These are phyloP conservation scores for Rubia yunnanensis DNA, from an alignment of 257 asterid species.

Conservation along the genomic window DNA sequence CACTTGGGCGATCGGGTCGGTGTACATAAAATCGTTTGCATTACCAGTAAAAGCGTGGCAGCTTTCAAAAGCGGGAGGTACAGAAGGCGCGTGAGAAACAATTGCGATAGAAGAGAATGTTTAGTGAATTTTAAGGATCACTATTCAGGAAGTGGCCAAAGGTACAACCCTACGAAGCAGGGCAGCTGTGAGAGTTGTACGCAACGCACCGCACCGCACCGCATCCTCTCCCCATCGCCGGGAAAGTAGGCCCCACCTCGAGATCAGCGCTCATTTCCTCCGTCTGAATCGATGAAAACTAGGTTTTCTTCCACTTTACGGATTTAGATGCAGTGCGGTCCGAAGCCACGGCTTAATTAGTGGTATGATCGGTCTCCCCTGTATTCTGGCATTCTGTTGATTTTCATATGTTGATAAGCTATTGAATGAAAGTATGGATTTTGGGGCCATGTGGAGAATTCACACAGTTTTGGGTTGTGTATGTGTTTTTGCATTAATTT, in stretches of 20 bases:
- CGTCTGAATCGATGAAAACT: slow-evolving; percentile 1
- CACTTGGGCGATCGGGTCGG: too few species aligned
- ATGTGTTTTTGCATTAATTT: background rate
- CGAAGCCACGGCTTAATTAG: background rate
- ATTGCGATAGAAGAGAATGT: background rate
- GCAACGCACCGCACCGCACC: background rate
- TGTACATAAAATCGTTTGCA: background rate
- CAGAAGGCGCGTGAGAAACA: background rate
- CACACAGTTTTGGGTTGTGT: too few species aligned
- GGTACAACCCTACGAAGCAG: slow-evolving; percentile 33
- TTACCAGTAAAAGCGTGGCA: background rate
- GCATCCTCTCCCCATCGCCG: slow-evolving; percentile 1
- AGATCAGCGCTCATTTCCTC: background rate
- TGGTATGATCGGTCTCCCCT: background rate
- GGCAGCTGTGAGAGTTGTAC: background rate
- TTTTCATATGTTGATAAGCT: too few species aligned
- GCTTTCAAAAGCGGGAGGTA: background rate
- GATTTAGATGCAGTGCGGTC: background rate
- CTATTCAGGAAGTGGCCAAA: background rate
- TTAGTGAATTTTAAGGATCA: background rate
- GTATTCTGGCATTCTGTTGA: background rate
- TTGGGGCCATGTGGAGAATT: too few species aligned
- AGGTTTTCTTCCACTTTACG: background rate
- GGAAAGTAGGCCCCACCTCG: slow-evolving; percentile 6
- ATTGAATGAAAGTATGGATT: background rate